Evolutionary conservation across 345 rosid species (phyloP).

Genomic region (Conringia planisiliqua): DNA sequence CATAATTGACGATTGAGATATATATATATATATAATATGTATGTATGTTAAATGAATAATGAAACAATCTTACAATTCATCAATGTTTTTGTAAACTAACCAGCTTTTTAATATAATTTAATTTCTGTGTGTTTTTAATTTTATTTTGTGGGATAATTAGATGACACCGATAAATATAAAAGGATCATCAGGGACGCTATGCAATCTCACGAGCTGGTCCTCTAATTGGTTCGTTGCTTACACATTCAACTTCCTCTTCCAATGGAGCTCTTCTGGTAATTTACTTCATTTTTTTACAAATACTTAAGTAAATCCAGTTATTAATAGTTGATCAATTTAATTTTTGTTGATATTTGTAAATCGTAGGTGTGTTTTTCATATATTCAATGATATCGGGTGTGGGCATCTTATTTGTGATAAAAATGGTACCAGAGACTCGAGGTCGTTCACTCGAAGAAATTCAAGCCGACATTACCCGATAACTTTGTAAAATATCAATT

Average conservation of each 20-base stretch:
- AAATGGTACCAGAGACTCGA: constrained; percentile 75
- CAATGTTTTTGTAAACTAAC: not conserved
- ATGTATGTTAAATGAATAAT: too few species aligned
- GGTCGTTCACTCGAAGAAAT: constrained; percentile 75
- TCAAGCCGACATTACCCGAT: constrained; percentile 46
- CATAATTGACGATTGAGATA: not conserved
- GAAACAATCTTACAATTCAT: not conserved
- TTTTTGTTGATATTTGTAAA: not conserved
- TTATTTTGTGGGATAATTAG: constrained; percentile 28
- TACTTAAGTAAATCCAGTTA: not conserved
- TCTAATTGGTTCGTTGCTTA: constrained; percentile 75
- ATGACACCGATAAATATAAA: constrained; percentile 81
- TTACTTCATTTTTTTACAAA: not conserved
- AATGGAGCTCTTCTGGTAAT: constrained; percentile 34
- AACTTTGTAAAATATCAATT: not conserved
- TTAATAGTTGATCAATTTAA: not conserved
- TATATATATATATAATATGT: not conserved
- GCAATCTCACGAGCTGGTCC: constrained; percentile 76
- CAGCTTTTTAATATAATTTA: not conserved
- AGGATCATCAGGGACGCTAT: constrained; percentile 81
- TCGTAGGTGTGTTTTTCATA: constrained; percentile 64
- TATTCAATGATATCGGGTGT: constrained; percentile 54
- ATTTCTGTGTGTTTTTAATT: not conserved
- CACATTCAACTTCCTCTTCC: constrained; percentile 54
- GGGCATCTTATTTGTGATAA: constrained; percentile 61